phyloP scores from a whole-genome alignment of 495 filamentous ascomycete genomes.

The Lophium mytilinum region DNA sequence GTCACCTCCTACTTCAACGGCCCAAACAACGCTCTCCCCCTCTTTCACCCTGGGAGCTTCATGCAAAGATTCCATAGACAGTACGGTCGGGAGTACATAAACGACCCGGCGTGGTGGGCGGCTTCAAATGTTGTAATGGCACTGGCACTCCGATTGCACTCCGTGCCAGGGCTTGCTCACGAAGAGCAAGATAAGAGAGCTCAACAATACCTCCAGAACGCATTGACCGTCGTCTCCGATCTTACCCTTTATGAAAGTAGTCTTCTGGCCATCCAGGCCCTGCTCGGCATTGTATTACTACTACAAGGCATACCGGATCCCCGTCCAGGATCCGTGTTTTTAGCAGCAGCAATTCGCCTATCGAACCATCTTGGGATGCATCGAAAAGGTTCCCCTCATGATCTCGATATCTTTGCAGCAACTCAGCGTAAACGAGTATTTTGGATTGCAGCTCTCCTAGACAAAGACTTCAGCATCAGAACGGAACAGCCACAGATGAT shows the following conservation, averaged over 20 bases:
- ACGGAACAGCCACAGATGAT: conserved; percentile 9
- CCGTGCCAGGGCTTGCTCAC: not conserved
- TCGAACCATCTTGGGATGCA: conserved; percentile 10
- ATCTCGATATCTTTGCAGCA: conserved; percentile 4
- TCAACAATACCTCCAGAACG: conserved; percentile 3
- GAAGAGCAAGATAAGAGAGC: not conserved
- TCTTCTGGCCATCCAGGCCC: conserved; percentile 14
- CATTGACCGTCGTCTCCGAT: conserved; percentile 5
- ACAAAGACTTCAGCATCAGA: conserved; percentile 21
- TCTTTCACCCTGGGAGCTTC: too few relatives aligned
- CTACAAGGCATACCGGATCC: conserved; percentile 15
- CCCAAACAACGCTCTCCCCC: too few relatives aligned
- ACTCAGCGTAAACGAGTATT: conserved; percentile 11
- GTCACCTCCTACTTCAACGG: too few relatives aligned
- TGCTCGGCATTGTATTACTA: conserved; percentile 18
- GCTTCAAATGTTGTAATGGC: conserved; percentile 11
- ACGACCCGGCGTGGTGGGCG: not conserved
- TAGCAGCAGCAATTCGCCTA: conserved; percentile 13
- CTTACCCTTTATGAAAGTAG: conserved; percentile 6
- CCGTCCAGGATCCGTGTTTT: conserved; percentile 3
- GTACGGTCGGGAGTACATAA: too few relatives aligned
- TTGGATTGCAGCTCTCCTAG: conserved; percentile 17
- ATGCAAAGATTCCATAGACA: too few relatives aligned
- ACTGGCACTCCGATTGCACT: conserved; percentile 5
- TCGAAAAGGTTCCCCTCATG: not conserved